Evolutionary conservation across 208 protist genomes (phyloP), one percentile per base, ranked within the genome.

Genomic region (Wallacemonas collosoma): DNA sequence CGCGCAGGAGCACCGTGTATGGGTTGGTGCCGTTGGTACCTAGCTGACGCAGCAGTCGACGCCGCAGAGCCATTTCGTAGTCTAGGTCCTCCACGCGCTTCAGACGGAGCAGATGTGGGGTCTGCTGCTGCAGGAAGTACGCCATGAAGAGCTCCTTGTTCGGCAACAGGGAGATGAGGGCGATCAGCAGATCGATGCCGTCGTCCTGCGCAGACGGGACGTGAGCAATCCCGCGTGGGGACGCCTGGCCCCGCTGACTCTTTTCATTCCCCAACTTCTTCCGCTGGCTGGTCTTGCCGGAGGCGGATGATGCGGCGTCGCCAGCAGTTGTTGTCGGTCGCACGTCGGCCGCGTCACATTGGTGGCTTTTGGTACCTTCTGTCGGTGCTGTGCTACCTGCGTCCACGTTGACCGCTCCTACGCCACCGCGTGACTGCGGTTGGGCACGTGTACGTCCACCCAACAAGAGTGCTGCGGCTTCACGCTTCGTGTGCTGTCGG

Each of bases 151-250:
- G 64, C 68, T 93, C 88, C 45, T 78, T 78, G 6, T 77, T 81
- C 56, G 79, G 81, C 1, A 93, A 82, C 26, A 95, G 73, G 1
- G 88, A 85, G 44, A 77, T 80, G 51, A 95, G 82, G 38, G 89
- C 86, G n/a, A 95, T 72, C 17, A 95, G 77, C 5, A 81, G 90
- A 66, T 93, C 82, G 48, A 95, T 47, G 6, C 82, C 63, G 15
- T 90, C 76, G 35, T 76, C 60, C 35, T 72, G 58, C 36, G 71
- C 45, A 8, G 64, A 69, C 15, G 45, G 45, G 41, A 65, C 38
- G 60, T 65, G 60, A 3, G 57, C 50, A 55, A 57, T 57, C 15
- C 44, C 62, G 0, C 12, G 56, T 41, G 56, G 17, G 6, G 56
- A 8, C 0, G 56, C 38, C 36, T 7, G 15, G 26, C 26, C 26